Base-by-base conservation (phyloP, 2,329 filamentous ascomycete genomes). In the Penicillium carneum region DNA sequence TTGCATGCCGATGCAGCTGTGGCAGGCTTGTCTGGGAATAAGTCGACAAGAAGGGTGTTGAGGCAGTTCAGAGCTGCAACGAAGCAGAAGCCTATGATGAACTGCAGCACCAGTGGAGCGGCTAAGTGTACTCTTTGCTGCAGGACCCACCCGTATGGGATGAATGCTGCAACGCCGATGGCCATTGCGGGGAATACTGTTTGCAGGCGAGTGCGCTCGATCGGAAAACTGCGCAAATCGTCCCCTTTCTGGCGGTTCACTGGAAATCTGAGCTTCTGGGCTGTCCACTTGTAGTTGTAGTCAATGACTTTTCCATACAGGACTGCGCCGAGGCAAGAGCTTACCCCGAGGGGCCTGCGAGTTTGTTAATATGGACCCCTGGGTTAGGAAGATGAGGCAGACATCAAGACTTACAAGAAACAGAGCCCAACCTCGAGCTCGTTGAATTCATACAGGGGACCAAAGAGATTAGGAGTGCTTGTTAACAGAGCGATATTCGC, bases 201-300 rank as follows among this genome's bases (percentile, higher is more conserved):
- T 45, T 72, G 63, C 0, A 77, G 65, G 2, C 75, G 70, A 38
- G 71, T 66, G 11, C 63, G 63, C 55, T 76, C 74, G 54, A 76
- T 69, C 4, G 74, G 83, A 52, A 84, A 85, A 26, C 77, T 68
- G 8, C 74, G 73, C 20, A 84, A 72, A 59, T 84, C 79, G 59
- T 80, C 77, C 20, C 80, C 78, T 57, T 77, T 79, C 31, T 63
- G 68, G 4, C 61, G 57, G 48, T 69, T 52, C 9, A 68, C 45
- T 1, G 64, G 56, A 26, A 71, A 16, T 16, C 57, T 47, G 18
- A 67, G 63, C 20, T 56, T 59, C 3, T 34, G 26, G 11, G 65
- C 69, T 29, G 52, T 59, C 18, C 66, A 62, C 9, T 66, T 58
- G 54, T 71, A 72, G 57, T 70, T 71, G 29, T 55, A 63, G 51